Conservation (phyloP, 768 basidiomycete species). For the Cystobasidium tubakii region DNA sequence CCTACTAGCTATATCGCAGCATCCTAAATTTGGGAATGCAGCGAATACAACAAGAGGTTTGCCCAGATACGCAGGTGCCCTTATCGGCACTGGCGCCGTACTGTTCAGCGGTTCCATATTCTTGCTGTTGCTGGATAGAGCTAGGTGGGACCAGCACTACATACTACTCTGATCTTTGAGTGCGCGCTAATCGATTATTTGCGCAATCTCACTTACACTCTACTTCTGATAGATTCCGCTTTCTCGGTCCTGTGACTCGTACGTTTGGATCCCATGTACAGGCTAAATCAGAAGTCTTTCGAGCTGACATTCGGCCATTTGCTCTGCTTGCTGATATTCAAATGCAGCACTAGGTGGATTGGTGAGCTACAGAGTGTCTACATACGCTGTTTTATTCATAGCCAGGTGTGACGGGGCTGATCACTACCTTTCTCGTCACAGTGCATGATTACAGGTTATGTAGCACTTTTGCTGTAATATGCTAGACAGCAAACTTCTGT, state of each 20-base stretch:
- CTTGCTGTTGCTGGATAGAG: slow-evolving; percentile 31
- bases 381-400: not conserved
- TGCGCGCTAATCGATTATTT: no score
- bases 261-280: not conserved
- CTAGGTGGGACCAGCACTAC: no score
- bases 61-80: slow-evolving; percentile 21
- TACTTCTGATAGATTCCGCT: slow-evolving; percentile 14
- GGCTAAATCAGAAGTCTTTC: no score
- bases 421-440: not conserved
- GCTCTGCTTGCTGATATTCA: not conserved
- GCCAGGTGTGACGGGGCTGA: not conserved
- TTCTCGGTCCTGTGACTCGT: slow-evolving; percentile 30
- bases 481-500: no score
- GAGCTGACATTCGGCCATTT: no score
- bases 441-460: slow-evolving; percentile 33
- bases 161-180: no score
- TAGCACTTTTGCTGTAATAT: slow-evolving; percentile 6
- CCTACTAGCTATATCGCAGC: slow-evolving; percentile 31
- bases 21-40: slow-evolving; percentile 27
- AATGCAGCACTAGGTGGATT: slow-evolving; percentile 23
- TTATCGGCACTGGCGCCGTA: slow-evolving; percentile 29
- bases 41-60: slow-evolving; percentile 2
- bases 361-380: not conserved
- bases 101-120: slow-evolving; percentile 32
- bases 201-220: not conserved